Conservation (phyloP, 2,329 filamentous ascomycete genomes). For the Ophiobolus disseminans region DNA sequence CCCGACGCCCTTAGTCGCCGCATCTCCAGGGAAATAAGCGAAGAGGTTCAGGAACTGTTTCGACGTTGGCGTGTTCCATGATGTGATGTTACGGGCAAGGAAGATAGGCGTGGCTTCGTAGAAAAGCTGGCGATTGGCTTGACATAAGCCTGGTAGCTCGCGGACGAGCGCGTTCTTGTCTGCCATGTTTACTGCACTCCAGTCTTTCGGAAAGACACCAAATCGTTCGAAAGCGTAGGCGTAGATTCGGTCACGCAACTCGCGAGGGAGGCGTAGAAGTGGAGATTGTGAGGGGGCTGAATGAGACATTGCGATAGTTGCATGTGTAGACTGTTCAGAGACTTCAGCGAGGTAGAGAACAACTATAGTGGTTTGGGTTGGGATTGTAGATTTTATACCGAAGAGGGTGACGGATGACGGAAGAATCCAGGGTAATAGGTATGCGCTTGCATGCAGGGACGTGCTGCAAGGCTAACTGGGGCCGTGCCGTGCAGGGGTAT, state of each 20-base stretch:
- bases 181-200: background rate
- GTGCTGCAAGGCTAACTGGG: background rate
- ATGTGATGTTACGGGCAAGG: background rate
- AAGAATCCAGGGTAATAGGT: background rate
- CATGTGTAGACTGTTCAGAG: too few species aligned
- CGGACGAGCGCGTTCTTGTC: background rate
- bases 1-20: background rate
- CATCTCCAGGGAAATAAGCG: background rate
- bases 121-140: background rate
- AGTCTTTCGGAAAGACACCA: background rate
- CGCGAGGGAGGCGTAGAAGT: background rate
- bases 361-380: background rate
- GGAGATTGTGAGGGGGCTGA: background rate
- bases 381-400: background rate
- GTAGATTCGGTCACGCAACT: background rate
- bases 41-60: background rate
- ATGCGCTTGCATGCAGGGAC: background rate
- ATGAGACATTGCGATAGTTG: background rate
- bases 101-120: slow-evolving; percentile 1
- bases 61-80: background rate
- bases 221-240: background rate
- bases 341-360: too few species aligned
- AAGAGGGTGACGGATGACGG: background rate
- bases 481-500: background rate
- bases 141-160: slow-evolving; percentile 3